Conservation (phyloP, 2,329 filamentous ascomycete genomes). For the Fusarium sulawesiense region DNA sequence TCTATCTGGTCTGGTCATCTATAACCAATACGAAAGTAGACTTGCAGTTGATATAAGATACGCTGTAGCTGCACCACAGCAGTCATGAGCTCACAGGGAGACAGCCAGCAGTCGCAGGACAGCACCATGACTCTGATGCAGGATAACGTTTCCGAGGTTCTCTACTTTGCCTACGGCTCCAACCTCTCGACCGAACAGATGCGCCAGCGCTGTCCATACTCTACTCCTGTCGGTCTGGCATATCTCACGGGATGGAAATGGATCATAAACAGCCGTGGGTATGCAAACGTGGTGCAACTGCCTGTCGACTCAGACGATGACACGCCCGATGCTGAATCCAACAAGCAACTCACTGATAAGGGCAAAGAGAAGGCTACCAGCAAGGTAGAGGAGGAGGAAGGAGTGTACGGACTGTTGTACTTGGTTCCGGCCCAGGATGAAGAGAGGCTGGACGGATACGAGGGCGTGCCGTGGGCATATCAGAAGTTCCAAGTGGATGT, state of each 20-base stretch:
- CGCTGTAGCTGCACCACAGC: background rate
- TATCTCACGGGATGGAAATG: conserved; percentile 68
- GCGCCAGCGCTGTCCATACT: conserved; percentile 68
- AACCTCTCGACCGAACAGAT: conserved; percentile 77
- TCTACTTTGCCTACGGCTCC: conserved; percentile 79
- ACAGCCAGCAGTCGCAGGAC: conserved; percentile 52
- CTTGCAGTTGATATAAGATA: conserved; percentile 4
- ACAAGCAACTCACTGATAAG: conserved; percentile 3
- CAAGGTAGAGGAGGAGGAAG: conserved; percentile 40
- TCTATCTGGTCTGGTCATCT: background rate
- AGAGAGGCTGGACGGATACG: conserved; percentile 63
- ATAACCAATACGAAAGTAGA: background rate
- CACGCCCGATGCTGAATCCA: conserved; percentile 4
- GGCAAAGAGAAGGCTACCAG: conserved; percentile 13
- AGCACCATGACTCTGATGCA: conserved; percentile 52
- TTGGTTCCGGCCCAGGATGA: conserved; percentile 63
- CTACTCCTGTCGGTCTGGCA: conserved; percentile 67
- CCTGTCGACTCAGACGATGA: conserved; percentile 22
- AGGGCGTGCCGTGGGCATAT: conserved; percentile 73
- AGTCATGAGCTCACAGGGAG: conserved; percentile 47
- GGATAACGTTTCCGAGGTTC: conserved; percentile 51
- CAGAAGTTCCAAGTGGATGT: conserved; percentile 60
- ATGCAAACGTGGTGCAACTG: conserved; percentile 72
- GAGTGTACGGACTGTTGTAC: conserved; percentile 70
- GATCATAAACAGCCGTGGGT: conserved; percentile 75